Base-by-base conservation (phyloP, 371 early-diverging fungal genomes). In the Actinomortierella ambigua region DNA sequence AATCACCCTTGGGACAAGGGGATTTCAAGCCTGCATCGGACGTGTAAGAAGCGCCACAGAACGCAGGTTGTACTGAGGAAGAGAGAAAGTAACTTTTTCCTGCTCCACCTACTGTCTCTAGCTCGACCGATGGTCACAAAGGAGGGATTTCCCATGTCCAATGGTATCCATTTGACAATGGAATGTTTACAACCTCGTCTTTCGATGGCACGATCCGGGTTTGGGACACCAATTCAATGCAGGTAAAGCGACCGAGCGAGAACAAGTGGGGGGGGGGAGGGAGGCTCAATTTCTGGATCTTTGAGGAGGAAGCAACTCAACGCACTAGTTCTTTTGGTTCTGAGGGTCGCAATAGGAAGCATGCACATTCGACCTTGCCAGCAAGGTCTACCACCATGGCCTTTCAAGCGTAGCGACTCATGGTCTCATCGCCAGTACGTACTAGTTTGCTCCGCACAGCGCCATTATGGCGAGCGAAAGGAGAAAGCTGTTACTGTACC, bases 141-240 rank as follows among this genome's bases (percentile, higher is more conserved):
- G 88, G 85, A 61, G 81, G 85, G 18, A 81, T 94, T 4, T 86
- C 93, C 6, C 83, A 83, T n/a, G 84, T 91, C 0, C 69, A 79
- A 1, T 95, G 96, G 96, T 95, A 91, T 59, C 93, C 94, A 1
- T 82, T 90, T 51, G 95, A 96, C 70, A 86, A 86, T 6, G 94
- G 95, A 48, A 82, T 95, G 81, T 92, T 96, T 68, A 85, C 91
- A 0, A 92, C 93, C 3, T 86, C 90, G 0, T 93, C 95, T 0
- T 88, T 88, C 60, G 96, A 95, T 71, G 75, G 81, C 24, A 87
- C 88, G 0, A 78, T 96, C 20, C 88, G 88, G 55, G 86, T 93
- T 9, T 95, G 95, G 95, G 98, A 96, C 59, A 90, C 93, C 5
- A 85, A 88, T 63, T 61, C 81, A 22, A 82, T 95, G 85, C 75